phyloP scores from a whole-genome alignment of 1,284 basidiomycete species.

The Phylloboletellus chloephorus region DNA sequence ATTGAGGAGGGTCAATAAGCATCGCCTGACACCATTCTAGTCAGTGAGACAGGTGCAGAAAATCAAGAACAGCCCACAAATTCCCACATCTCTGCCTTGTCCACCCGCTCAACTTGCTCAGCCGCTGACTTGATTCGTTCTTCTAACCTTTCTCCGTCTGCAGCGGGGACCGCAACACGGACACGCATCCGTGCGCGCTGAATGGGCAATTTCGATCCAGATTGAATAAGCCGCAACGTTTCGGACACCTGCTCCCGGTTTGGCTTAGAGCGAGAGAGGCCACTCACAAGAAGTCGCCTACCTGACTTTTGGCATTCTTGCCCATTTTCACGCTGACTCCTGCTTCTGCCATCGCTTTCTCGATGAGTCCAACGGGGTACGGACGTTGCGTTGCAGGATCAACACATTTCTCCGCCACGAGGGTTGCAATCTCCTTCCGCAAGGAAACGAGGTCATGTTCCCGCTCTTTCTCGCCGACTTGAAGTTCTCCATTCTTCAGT shows the following conservation, averaged over 20 bases:
- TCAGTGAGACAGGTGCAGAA: constrained; percentile 5
- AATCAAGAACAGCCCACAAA: constrained; percentile 49
- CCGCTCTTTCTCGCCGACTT: constrained; percentile 96
- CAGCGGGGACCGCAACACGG: constrained; percentile 71
- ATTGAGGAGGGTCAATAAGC: constrained; percentile 89
- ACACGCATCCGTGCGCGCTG: constrained; percentile 92
- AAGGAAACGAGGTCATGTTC: constrained; percentile 82
- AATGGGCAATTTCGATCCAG: constrained; percentile 80
- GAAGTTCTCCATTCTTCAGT: constrained; percentile 92
- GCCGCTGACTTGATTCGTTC: constrained; percentile 69
- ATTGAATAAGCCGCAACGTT: constrained; percentile 82
- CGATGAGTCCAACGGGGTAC: constrained; percentile 93
- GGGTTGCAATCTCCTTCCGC: constrained; percentile 89
- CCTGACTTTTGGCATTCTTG: constrained; percentile 92
- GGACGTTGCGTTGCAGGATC: constrained; percentile 87
- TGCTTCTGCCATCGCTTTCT: constrained; percentile 95
- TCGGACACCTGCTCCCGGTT: constrained; percentile 70
- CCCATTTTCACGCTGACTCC: constrained; percentile 87
- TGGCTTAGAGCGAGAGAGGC: constrained; percentile 1
- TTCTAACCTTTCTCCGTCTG: constrained; percentile 69
- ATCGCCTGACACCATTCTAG: constrained; percentile 54
- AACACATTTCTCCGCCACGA: constrained; percentile 93
- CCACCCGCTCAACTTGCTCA: constrained; percentile 84
- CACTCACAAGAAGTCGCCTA: constrained; percentile 26
- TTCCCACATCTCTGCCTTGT: constrained; percentile 83